Conservation (phyloP, 352 stramenopile genomes). For the Phytophthora ramorum region DNA sequence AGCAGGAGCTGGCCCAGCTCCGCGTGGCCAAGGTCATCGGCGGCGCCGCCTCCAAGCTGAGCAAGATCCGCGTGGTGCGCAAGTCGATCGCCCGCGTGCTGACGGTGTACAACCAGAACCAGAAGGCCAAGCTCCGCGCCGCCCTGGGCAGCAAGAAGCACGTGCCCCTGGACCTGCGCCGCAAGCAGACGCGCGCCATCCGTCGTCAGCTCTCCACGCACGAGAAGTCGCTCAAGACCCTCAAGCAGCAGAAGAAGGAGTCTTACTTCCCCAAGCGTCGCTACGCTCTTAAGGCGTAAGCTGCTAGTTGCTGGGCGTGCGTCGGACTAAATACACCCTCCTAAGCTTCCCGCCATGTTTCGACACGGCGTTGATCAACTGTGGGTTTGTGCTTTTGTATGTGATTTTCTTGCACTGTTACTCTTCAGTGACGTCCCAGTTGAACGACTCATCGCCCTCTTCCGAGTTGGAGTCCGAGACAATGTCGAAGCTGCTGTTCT, state of each 20-base stretch:
- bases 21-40: slow-evolving; percentile 99
- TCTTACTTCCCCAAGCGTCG: slow-evolving; percentile 96
- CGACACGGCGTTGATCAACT: slow-evolving; percentile 39
- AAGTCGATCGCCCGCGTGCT: slow-evolving; percentile 99
- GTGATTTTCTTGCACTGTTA: slow-evolving; percentile 10
- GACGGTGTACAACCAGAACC: slow-evolving; percentile 99
- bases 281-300: slow-evolving; percentile 98
- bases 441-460: slow-evolving; percentile 41
- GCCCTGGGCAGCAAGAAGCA: slow-evolving; percentile 96
- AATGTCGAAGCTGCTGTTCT: slow-evolving; percentile 52
- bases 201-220: slow-evolving; percentile 96
- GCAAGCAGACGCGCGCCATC: slow-evolving; percentile 99
- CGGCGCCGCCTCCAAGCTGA: slow-evolving; percentile 98
- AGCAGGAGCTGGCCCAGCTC: slow-evolving; percentile 97
- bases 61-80: slow-evolving; percentile 99
- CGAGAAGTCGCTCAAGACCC: slow-evolving; percentile 94
- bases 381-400: slow-evolving; percentile 8
- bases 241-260: slow-evolving; percentile 96
- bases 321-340: slow-evolving; percentile 74
- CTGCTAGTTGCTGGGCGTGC: slow-evolving; percentile 41
- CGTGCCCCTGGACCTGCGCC: slow-evolving; percentile 97
- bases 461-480: slow-evolving; percentile 69
- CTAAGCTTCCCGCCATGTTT: slow-evolving; percentile 61
- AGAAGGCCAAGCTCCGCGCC: slow-evolving; percentile 97
- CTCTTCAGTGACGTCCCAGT: slow-evolving; percentile 32